Evolutionary conservation across 306 rosid species (phyloP), one percentile per base, ranked within the genome.

Genomic region (Parietaria judaica): DNA sequence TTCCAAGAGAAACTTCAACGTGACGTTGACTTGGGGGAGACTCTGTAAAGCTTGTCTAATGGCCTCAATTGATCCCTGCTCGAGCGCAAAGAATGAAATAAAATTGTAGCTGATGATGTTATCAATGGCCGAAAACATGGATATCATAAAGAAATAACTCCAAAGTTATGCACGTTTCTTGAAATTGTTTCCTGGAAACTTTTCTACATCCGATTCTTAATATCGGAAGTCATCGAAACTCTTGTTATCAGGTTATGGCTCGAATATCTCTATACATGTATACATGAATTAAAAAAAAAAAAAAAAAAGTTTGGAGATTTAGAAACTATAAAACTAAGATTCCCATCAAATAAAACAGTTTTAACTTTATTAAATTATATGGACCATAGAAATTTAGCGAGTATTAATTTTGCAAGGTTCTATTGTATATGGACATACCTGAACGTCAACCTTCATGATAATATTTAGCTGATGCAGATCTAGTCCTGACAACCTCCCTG

Each of bases 381-480:
- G 31, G 31, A 23, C 31, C 31, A 23, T 23, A 23, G 31, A 23
- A 23, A 23, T 23, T 23, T 23, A 23, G 1, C 31, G 31, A 46
- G 11, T 23, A 23, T 23, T 0, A 23, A 23, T 23, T 23, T 23
- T 0, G 31, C 31, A 23, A 2, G 31, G 31, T 46, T 14, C 14
- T 34, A 37, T 58, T 47, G 16, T 36, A 5, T 58, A 78, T 16
- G 51, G 70, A 6, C 64, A 76, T 86, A 92, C 99, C 99, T 92
- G 96, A 84, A 88, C 84, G 74, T 92, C 97, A 78, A 92, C 99
- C 77, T 92, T 92, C 90, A 92, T 74, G 63, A 92, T 73, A 16
- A 92, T 65, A 79, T 88, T 92, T 58, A 92, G 81, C 73, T 92
- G 96, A 79, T 92, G 99, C 81, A 92, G 83, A 82, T 92, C 99